Base-by-base conservation (phyloP, 768 basidiomycete species). In the Suillus decipiens region DNA sequence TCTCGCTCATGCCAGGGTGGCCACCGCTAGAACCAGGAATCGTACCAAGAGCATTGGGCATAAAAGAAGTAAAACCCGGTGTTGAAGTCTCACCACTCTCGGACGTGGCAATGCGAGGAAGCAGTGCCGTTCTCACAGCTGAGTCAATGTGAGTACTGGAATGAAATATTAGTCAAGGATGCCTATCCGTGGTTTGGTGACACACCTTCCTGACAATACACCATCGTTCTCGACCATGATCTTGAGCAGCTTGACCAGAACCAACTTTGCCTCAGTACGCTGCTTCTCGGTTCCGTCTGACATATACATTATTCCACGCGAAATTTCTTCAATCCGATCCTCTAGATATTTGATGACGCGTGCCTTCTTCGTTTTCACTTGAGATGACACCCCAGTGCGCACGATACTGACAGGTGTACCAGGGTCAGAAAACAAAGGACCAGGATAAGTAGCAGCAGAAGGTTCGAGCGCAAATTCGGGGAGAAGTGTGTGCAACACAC, bases 191-290 rank as follows among this genome's bases (percentile, higher is more conserved):
- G 12, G 51, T 28, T 24, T 53, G 41, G 31, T 24, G 10, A 19
- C 17, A 61, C 80, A 98, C 96, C 87, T 91, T 78, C 94, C 95
- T 37, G 87, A 86, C 22, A 97, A 76, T 60, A 86, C 86, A 0
- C 97, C 96, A 66, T 99, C 95, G 66, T 96, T 87, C 67, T 96
- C 90, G 1, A 98, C 82, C 84, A 99, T 84, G 9, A 90, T 78
- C 71, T 83, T 89, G 51, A 99, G 75, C 43, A 98, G 72, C 64
- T 83, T 88, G 34, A 94, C 80, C 22, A 99, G 77, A 1, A 87
- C 78, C 34, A 93, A 77, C 75, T 89, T 93, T 28, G 89, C 90
- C 69, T 97, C 93, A 31, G 87, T 83, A 58, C 81, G 82, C 60
- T 83, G 78, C 65, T 81, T 82, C 64, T 89, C 85, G 2, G 74